A percentile compares a stretch with the other conserved stretches of the same genome.
Conservation (phyloP, 371 early-diverging fungal species). For the Syncephalastrum racemosum region DNA sequence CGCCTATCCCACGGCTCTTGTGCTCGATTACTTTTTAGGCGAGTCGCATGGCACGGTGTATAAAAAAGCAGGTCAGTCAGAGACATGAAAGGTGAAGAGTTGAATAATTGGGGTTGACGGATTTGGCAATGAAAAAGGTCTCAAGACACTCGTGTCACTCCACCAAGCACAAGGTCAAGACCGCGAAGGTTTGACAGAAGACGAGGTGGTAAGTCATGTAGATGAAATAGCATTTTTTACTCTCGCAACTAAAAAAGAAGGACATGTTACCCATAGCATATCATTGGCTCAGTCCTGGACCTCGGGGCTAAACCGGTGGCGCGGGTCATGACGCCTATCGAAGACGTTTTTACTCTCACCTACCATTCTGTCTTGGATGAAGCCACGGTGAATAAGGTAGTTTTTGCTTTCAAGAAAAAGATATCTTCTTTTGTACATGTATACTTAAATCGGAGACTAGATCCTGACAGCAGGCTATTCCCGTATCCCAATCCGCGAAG, state of each 20-base stretch:
- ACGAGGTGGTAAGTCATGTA: conserved; percentile 61
- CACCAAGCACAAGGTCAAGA: conserved; percentile 73
- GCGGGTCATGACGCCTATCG: conserved; percentile 87
- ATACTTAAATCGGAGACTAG: conserved; percentile 17
- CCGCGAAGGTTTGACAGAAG: conserved; percentile 81
- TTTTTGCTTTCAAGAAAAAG: neutral
- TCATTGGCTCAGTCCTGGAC: conserved; percentile 90
- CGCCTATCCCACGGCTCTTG: conserved; percentile 80
- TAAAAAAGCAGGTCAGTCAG: conserved; percentile 61
- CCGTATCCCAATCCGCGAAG: conserved; percentile 82
- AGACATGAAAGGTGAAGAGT: neutral
- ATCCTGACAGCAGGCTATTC: conserved; percentile 86
- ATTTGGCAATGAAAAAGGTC: conserved; percentile 41
- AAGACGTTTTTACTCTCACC: conserved; percentile 84
- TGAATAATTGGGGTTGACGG: no score
- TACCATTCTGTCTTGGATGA: conserved; percentile 69
- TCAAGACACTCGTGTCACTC: conserved; percentile 89
- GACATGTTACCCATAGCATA: conserved; percentile 38
- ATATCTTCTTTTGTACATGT: neutral
- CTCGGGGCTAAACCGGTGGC: conserved; percentile 85
- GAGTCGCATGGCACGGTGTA: conserved; percentile 83
- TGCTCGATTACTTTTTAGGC: conserved; percentile 81
- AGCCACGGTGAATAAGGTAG: conserved; percentile 57
- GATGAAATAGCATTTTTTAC: no score
- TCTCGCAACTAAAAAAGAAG: neutral